These are phyloP conservation scores for Ustilago loliicola DNA, from an alignment of 1,284 basidiomycete genomes.

Conservation along the genomic window DNA sequence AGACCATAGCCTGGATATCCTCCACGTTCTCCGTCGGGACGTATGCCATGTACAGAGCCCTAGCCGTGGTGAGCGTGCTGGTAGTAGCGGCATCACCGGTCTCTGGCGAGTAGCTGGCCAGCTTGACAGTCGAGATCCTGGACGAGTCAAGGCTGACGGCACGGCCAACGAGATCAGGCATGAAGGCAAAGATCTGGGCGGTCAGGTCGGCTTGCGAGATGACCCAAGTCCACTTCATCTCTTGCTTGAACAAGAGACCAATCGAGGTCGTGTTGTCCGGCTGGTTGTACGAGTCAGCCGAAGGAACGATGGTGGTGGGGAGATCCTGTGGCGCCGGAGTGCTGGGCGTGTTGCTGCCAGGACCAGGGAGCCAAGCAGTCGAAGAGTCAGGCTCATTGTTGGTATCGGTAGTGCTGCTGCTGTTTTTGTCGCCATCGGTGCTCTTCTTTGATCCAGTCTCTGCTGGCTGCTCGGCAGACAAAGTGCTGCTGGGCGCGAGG, in stretches of 20 bases:
- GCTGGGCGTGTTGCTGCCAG: neutral
- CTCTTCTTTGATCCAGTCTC: constrained; percentile 25
- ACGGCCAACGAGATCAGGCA: constrained; percentile 60
- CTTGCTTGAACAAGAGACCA: constrained; percentile 59
- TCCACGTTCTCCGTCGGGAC: constrained; percentile 46
- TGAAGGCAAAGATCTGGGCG: constrained; percentile 68
- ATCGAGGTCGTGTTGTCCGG: constrained; percentile 51
- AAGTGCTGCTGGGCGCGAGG: constrained; percentile 35
- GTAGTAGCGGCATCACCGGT: constrained; percentile 14
- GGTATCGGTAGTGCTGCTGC: constrained; percentile 11
- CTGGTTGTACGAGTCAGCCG: constrained; percentile 42
- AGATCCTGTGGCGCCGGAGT: constrained; percentile 21
- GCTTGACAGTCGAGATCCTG: constrained; percentile 57
- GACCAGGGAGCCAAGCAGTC: constrained; percentile 11
- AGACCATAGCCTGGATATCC: constrained; percentile 43
- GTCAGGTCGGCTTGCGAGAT: constrained; percentile 62
- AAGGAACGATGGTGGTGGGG: constrained; percentile 54
- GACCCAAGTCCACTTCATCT: constrained; percentile 64
- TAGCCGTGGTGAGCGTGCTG: constrained; percentile 20
- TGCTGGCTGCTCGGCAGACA: constrained; percentile 2
- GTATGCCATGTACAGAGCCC: constrained; percentile 65
- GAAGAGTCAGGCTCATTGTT: constrained; percentile 14
- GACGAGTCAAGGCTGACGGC: constrained; percentile 34
- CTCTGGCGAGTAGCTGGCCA: constrained; percentile 49
- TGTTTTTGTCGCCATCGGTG: constrained; percentile 1